Base-by-base conservation (phyloP, 2,329 filamentous ascomycete genomes). In the Aspergillus carbonarius region DNA sequence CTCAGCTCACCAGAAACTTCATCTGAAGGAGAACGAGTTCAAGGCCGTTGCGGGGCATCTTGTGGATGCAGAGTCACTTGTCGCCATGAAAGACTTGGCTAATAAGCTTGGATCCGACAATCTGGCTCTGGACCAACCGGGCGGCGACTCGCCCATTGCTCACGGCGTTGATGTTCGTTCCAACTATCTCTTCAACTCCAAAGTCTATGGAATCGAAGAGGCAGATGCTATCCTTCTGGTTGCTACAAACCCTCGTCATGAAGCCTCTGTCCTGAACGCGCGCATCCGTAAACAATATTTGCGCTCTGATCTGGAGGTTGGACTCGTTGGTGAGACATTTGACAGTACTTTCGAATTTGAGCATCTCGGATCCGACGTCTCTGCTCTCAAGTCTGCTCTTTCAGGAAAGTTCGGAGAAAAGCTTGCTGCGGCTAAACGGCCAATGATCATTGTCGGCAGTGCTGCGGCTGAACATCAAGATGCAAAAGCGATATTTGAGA, bases 241-340 rank as follows among this genome's bases (percentile, higher is more conserved):
- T 63, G 95, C 93, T 66, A 97, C 91, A 74, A 99, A 99, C 82
- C 90, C 95, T 40, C 88, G 95, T 67, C 92, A 96, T 73, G 95
- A 99, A 80, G 95, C 95, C 61, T 92, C 95, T 57, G 92, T 95
- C 49, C 85, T 99, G 46, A 99, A 99, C 72, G 93, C 93, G 64
- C 91, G 95, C 66, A 99, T 99, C 73, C 87, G 95, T 71, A 99
- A 99, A 83, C 93, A 97, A 77, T 99, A 93, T 90, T 83, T 99
- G 67, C 89, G 93, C 67, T 97, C 95, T 35, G 93, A 98, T 68
- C 86, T 99, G 23, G 90, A 98, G 76, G 87, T 99, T 69, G 95
- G 89, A 64, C 86, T 97, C 59, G 88, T 99, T 66, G 95, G 95
- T 64, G 90, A 97, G 80, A 80, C 88, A 39, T 99, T 93, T 76